Evolutionary conservation across 2,329 filamentous ascomycete genomes (phyloP).

Genomic region (Hypoxylon sp.): DNA sequence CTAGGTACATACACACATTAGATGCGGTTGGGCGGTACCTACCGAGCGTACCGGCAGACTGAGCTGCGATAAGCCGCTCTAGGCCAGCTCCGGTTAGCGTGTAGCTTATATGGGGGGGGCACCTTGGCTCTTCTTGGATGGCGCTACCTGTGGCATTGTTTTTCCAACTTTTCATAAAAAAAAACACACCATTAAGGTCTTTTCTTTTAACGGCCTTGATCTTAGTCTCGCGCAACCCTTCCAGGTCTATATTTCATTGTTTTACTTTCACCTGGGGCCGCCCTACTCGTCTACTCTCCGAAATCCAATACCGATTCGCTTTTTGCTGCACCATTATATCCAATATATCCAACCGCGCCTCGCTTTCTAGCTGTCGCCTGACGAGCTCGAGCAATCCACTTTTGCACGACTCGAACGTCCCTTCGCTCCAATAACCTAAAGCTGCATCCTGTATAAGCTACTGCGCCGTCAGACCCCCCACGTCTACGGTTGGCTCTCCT

Average conservation of each 20-base stretch:
- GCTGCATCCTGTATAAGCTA: neutral
- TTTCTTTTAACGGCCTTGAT: neutral
- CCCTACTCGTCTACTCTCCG: neutral
- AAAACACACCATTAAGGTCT: conserved; percentile 17
- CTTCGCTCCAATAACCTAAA: neutral
- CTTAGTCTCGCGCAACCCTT: neutral
- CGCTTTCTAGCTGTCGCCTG: neutral
- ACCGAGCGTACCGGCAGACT: neutral
- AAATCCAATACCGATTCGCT: neutral
- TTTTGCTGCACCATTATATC: neutral
- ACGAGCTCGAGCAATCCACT: neutral
- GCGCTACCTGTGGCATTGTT: conserved; percentile 28
- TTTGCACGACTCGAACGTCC: neutral
- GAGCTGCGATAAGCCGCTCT: conserved; percentile 24
- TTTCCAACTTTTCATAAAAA: neutral
- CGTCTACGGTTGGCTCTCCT: neutral
- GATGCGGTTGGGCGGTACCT: neutral
- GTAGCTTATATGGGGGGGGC: neutral
- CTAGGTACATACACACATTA: neutral
- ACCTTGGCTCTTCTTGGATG: conserved; percentile 21
- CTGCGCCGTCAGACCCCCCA: neutral
- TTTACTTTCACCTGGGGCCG: neutral
- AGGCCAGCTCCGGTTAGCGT: conserved; percentile 6
- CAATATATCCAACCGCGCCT: neutral
- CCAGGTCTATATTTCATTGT: neutral